Percentiles rank a stretch among this genome's conserved stretches.
Conservation (phyloP, 2,329 filamentous ascomycete species). For the Myriosclerotinia scirpicola region DNA sequence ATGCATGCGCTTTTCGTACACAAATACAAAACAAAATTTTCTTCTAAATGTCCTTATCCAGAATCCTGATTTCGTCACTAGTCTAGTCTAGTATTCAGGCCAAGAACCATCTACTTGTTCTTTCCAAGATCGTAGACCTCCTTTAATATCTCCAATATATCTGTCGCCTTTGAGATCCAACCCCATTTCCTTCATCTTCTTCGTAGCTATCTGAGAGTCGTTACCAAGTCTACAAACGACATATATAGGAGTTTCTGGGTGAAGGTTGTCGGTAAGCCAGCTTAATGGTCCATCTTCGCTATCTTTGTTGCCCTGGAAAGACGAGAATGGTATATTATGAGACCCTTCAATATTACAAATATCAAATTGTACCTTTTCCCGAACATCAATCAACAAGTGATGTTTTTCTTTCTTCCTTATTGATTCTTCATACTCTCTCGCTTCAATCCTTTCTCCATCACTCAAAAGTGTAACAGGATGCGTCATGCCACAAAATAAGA, state of each 20-base stretch:
- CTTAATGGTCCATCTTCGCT: constrained; percentile 26
- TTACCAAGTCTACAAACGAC: constrained; percentile 74
- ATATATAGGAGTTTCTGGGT: constrained; percentile 58
- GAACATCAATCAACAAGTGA: constrained; percentile 74
- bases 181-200: constrained; percentile 61
- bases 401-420: constrained; percentile 33
- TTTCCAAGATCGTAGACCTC: constrained; percentile 73
- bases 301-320: constrained; percentile 41
- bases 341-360: constrained; percentile 75
- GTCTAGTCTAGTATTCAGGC: constrained; percentile 51
- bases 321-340: constrained; percentile 71
- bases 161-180: constrained; percentile 50
- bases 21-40: constrained; percentile 21
- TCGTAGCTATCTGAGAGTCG: constrained; percentile 71
- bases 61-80: background rate
- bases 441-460: constrained; percentile 66
- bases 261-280: constrained; percentile 46
- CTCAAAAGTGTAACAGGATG: constrained; percentile 56
- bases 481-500: constrained; percentile 75
- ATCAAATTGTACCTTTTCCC: constrained; percentile 81
- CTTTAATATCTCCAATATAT: constrained; percentile 68
- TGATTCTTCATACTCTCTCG: constrained; percentile 52
- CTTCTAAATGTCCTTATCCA: background rate
- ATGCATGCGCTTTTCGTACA: constrained; percentile 7
- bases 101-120: constrained; percentile 60